Evolutionary conservation across 352 stramenopile genomes (phyloP).

Genomic region (Aphanomyces cochlioides): DNA sequence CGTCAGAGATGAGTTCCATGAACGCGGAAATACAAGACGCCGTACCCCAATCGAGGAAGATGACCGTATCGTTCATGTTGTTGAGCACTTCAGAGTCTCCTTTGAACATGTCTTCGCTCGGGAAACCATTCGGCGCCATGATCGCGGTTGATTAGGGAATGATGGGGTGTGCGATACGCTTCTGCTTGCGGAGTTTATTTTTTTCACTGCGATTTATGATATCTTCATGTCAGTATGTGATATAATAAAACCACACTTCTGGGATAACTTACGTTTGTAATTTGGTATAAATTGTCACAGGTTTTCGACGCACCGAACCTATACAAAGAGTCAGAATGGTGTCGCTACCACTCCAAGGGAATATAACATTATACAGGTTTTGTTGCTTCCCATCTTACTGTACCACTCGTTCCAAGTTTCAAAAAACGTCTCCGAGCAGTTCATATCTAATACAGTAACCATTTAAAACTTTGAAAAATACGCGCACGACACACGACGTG

Average conservation of each 20-base stretch:
- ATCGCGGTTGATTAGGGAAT: background rate
- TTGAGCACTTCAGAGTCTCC: background rate
- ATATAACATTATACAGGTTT: background rate
- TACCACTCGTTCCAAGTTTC: too few species aligned
- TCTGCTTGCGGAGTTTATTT: background rate
- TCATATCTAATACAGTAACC: too few species aligned
- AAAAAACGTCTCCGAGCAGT: too few species aligned
- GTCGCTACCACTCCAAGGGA: background rate
- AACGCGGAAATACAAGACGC: background rate
- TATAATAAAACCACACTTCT: background rate
- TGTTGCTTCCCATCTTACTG: background rate
- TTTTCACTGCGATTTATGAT: background rate
- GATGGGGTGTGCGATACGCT: slow-evolving; percentile 6
- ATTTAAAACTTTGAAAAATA: too few species aligned
- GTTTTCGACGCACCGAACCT: background rate
- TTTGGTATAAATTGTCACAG: slow-evolving; percentile 6
- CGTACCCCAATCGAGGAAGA: slow-evolving; percentile 86
- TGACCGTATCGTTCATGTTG: slow-evolving; percentile 36
- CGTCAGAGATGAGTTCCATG: slow-evolving; percentile 7
- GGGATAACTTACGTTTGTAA: background rate
- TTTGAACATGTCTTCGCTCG: background rate
- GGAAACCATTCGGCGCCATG: slow-evolving; percentile 10
- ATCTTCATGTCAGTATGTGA: background rate
- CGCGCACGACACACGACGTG: too few species aligned
- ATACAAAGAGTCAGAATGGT: background rate